A percentile compares a stretch with the other conserved stretches of the same genome.
Evolutionary conservation across 1,139 yeast genomes (phyloP).

Genomic region (Hyphopichia buzzinii): DNA sequence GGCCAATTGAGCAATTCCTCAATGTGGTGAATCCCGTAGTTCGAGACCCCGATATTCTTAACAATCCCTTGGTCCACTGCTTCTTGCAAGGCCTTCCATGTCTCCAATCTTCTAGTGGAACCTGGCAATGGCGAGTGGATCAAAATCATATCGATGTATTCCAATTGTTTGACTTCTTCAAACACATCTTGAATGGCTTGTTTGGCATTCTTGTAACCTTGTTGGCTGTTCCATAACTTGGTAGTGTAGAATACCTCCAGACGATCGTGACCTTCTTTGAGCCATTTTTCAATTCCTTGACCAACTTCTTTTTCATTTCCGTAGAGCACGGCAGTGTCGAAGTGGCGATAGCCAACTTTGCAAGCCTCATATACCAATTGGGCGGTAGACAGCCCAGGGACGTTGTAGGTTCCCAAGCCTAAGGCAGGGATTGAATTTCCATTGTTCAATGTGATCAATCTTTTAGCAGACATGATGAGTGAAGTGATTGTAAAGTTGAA

Average conservation of each 20-base stretch:
- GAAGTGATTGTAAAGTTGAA: too few species aligned
- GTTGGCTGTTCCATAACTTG: conserved; percentile 37
- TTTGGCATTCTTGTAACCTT: conserved; percentile 23
- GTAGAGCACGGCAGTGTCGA: conserved; percentile 61
- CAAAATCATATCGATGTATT: conserved; percentile 51
- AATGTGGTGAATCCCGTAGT: conserved; percentile 61
- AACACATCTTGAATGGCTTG: conserved; percentile 28
- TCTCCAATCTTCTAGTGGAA: conserved; percentile 45
- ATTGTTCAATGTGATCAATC: conserved; percentile 16
- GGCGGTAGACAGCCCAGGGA: conserved; percentile 22
- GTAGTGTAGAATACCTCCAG: conserved; percentile 66
- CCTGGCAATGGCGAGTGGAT: conserved; percentile 66
- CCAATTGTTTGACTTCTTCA: conserved; percentile 28
- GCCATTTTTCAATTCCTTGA: conserved; percentile 49
- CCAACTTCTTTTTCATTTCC: conserved; percentile 59
- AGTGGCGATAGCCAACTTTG: conserved; percentile 50
- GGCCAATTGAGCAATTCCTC: conserved; percentile 56
- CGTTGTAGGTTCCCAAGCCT: conserved; percentile 37
- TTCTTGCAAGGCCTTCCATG: conserved; percentile 64
- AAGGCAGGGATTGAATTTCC: conserved; percentile 34
- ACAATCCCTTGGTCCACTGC: conserved; percentile 57
- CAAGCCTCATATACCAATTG: conserved; percentile 47
- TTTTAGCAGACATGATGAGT: conserved; percentile 3
- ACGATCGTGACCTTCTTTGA: conserved; percentile 48
- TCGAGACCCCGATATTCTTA: conserved; percentile 66